phyloP scores from a whole-genome alignment of 2,329 filamentous ascomycete genomes.

The Monosporascus ibericus region DNA sequence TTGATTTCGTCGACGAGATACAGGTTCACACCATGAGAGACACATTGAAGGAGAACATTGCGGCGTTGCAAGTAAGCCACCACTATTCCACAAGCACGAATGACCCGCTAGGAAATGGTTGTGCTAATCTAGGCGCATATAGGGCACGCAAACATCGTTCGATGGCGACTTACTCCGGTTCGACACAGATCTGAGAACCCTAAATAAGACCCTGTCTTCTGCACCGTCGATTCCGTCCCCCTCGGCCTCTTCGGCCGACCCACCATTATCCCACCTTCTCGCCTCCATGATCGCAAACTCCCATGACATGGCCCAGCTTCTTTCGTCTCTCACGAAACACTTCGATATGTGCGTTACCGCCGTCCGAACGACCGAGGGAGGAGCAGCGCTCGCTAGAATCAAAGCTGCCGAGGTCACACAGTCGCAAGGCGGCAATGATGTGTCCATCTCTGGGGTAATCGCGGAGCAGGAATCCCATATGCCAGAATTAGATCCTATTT shows the following conservation, averaged over 20 bases:
- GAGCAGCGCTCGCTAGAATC: slow-evolving; percentile 60
- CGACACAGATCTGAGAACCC: slow-evolving; percentile 63
- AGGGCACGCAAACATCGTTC: slow-evolving; percentile 64
- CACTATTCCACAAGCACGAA: not conserved
- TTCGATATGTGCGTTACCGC: slow-evolving; percentile 92
- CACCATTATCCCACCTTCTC: slow-evolving; percentile 48
- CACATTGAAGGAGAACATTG: slow-evolving; percentile 64
- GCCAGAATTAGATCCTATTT: slow-evolving; percentile 60
- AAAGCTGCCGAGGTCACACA: slow-evolving; percentile 60
- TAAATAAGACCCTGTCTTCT: slow-evolving; percentile 52
- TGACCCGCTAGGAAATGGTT: not conserved
- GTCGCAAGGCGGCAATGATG: slow-evolving; percentile 39
- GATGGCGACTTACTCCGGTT: slow-evolving; percentile 71
- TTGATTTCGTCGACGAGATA: slow-evolving; percentile 72
- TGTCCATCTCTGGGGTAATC: slow-evolving; percentile 63
- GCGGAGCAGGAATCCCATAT: slow-evolving; percentile 48
- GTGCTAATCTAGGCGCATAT: slow-evolving; percentile 10
- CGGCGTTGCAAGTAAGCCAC: slow-evolving; percentile 55
- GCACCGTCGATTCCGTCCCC: slow-evolving; percentile 29
- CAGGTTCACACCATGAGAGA: slow-evolving; percentile 61
- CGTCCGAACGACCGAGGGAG: slow-evolving; percentile 82
- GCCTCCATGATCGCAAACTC: slow-evolving; percentile 65
- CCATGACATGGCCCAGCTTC: slow-evolving; percentile 72
- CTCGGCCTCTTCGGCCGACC: slow-evolving; percentile 30
- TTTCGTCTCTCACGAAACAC: slow-evolving; percentile 76